phyloP scores from a whole-genome alignment of 2,329 filamentous ascomycete genomes.

The Colletotrichum euphorbiae region DNA sequence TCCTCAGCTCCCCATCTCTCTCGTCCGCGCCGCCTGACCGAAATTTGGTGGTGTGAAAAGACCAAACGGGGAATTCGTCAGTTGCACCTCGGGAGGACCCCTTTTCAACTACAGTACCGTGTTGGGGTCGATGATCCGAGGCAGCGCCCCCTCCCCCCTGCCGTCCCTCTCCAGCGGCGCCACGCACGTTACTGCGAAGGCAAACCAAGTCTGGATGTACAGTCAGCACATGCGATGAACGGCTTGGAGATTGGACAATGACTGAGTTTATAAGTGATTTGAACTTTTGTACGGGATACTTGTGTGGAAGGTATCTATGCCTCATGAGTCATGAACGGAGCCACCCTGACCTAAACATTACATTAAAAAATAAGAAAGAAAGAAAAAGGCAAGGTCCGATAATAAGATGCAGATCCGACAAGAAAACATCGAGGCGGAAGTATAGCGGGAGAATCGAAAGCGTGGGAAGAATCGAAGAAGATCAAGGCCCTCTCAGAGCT shows the following conservation, averaged over 20 bases:
- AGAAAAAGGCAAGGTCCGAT: neutral
- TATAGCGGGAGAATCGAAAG: slow-evolving; percentile 25
- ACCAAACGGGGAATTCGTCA: too few species aligned
- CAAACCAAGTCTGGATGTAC: too few species aligned
- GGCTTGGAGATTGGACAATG: neutral
- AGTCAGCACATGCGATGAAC: neutral
- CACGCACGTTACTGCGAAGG: too few species aligned
- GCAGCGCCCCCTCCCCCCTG: too few species aligned
- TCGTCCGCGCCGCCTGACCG: too few species aligned
- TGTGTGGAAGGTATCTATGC: slow-evolving; percentile 28
- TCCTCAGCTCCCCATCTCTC: too few species aligned
- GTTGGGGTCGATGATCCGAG: too few species aligned
- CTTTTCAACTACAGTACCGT: too few species aligned
- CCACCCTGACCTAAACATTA: slow-evolving; percentile 37
- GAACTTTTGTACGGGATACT: slow-evolving; percentile 5
- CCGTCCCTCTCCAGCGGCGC: too few species aligned
- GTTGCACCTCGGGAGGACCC: too few species aligned
- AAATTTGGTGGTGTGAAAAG: too few species aligned
- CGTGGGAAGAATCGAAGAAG: slow-evolving; percentile 15
- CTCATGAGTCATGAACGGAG: slow-evolving; percentile 33
- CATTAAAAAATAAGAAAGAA: slow-evolving; percentile 28
- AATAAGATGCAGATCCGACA: neutral
- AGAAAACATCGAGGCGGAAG: neutral
- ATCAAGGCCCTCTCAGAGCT: slow-evolving; percentile 8
- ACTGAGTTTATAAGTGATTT: neutral